These are phyloP conservation scores for Salmacisia buchloeana DNA, from an alignment of 1,284 basidiomycete genomes.

Conservation along the genomic window DNA sequence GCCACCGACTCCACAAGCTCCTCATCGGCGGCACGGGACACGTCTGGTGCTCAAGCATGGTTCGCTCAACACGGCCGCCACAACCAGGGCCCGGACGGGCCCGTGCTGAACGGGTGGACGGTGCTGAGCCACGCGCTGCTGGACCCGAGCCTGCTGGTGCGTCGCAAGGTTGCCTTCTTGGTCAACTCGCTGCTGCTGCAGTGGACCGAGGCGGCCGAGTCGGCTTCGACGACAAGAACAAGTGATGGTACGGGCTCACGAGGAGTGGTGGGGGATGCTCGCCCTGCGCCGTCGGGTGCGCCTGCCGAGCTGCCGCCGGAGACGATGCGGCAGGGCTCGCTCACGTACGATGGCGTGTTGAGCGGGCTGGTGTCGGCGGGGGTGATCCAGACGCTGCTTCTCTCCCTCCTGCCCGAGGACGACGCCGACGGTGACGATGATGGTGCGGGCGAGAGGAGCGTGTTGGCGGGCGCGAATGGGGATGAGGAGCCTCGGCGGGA, in stretches of 20 bases:
- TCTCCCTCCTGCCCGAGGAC: constrained; percentile 27
- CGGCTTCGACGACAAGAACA: neutral
- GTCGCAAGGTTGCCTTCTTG: constrained; percentile 79
- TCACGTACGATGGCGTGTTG: constrained; percentile 35
- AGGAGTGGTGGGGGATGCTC: too few relatives aligned
- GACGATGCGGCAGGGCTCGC: constrained; percentile 21
- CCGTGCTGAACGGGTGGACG: constrained; percentile 65
- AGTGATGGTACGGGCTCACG: neutral
- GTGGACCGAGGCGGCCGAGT: constrained; percentile 14
- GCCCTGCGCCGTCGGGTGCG: constrained; percentile 18
- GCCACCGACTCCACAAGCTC: neutral
- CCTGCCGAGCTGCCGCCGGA: constrained; percentile 47
- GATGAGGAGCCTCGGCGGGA: constrained; percentile 61
- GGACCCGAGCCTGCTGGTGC: constrained; percentile 72
- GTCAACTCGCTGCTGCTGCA: constrained; percentile 72
- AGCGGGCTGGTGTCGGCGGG: constrained; percentile 41
- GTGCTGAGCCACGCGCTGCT: constrained; percentile 60
- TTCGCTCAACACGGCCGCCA: neutral
- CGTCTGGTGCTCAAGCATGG: constrained; percentile 1
- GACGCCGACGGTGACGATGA: constrained; percentile 10
- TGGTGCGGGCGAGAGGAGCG: constrained; percentile 16
- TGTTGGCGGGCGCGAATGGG: constrained; percentile 62
- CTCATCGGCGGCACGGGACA: too few relatives aligned
- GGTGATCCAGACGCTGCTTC: constrained; percentile 37
- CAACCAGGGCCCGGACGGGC: neutral